Evolutionary conservation across 768 basidiomycete genomes (phyloP).

Genomic region (Suillus americanus): DNA sequence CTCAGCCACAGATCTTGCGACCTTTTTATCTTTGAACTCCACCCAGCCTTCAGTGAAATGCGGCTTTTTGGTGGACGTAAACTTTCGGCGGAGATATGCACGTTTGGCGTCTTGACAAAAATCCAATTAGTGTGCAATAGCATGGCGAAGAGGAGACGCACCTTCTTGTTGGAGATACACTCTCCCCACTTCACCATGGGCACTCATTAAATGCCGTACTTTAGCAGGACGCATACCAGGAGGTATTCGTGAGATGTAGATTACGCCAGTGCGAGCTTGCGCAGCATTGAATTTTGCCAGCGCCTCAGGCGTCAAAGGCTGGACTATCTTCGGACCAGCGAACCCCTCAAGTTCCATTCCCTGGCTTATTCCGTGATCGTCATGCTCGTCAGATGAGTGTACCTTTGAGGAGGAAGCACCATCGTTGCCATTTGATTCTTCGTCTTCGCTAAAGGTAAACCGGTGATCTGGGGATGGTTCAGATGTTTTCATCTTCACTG

Average conservation of each 20-base stretch:
- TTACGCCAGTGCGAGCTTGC: conserved; percentile 76
- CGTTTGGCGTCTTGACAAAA: conserved; percentile 67
- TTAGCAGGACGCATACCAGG: conserved; percentile 98
- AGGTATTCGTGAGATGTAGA: conserved; percentile 95
- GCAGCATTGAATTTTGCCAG: conserved; percentile 72
- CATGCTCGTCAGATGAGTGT: not conserved
- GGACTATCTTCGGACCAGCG: conserved; percentile 60
- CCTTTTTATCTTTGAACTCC: conserved; percentile 92
- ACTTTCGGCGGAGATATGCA: conserved; percentile 81
- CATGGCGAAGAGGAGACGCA: conserved; percentile 22
- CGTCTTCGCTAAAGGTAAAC: not conserved
- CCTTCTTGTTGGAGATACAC: conserved; percentile 95
- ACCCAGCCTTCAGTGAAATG: conserved; percentile 98
- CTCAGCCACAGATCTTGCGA: conserved; percentile 86
- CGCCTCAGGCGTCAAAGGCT: conserved; percentile 74
- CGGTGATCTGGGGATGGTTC: not conserved
- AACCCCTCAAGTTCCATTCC: conserved; percentile 64
- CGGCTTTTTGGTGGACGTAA: conserved; percentile 79
- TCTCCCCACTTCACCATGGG: conserved; percentile 86
- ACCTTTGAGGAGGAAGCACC: not conserved
- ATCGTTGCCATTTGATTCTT: not conserved
- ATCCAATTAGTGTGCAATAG: conserved; percentile 4
- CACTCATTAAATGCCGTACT: conserved; percentile 89
- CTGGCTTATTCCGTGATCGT: conserved; percentile 31
- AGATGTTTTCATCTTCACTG: not conserved